Base-by-base conservation (phyloP, 345 rosid species). In the Citrus sinensis region DNA sequence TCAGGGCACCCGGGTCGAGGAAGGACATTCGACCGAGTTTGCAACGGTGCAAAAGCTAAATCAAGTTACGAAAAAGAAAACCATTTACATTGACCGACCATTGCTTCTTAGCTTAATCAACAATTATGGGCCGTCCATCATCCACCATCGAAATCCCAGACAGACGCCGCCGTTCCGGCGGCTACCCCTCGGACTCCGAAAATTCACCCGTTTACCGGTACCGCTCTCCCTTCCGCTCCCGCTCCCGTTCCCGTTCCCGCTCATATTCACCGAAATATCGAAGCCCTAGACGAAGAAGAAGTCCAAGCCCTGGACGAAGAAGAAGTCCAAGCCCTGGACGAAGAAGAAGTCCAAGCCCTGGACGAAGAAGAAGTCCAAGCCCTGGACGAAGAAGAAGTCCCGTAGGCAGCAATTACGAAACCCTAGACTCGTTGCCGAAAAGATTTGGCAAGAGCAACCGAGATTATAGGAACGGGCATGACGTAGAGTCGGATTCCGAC, bases 401-500 rank as follows among this genome's bases (percentile, higher is more conserved):
- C 8, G 22, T 17, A 1, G 35, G 5, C 55, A 39, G 68, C n/a
- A 76, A 7, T 22, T 58, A 76, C 68, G 51, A 69, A 65, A 32
- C 49, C 74, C 75, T 83, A 79, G 78, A 86, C 62, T 82, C 89
- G 27, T 85, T 92, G 65, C 94, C 97, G 11, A 89, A 85, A 74
- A 79, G 82, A 42, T 90, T 90, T 40, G 96, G 94, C 67, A 89
- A 73, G 87, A 79, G 78, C 39, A 92, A 92, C 58, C 82, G 92
- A 25, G 92, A 86, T 78, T 30, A 80, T 30, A 74, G 79, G 29
- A 85, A 83, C 54, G 92, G 89, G 9, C 84, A 86, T 80, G 76
- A 81, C 27, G 82, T 84, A 24, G 97, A 85, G 20, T 90, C 97
- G 13, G 99, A 96, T 30, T 90, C 97, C 20, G 99, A 92, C 66